Conservation (phyloP, 208 protist genomes). For the Wallacemonas sp. region DNA sequence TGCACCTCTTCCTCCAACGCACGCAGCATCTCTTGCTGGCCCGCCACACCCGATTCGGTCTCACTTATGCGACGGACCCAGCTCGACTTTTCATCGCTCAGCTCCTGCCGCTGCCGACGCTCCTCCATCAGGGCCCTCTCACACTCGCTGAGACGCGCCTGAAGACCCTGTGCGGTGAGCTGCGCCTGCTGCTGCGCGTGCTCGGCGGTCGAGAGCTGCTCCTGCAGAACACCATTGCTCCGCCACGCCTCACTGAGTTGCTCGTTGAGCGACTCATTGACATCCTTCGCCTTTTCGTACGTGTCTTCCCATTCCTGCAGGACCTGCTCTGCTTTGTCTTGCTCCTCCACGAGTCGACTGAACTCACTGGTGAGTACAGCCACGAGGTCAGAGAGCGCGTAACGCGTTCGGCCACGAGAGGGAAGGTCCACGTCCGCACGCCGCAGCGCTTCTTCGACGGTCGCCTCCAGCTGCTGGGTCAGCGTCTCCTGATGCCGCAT, state of each 20-base stretch:
- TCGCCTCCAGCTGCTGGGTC: slow-evolving; percentile 21
- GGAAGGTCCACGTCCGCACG: slow-evolving; percentile 25
- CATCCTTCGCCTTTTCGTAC: slow-evolving; percentile 70
- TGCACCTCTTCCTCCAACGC: slow-evolving; percentile 44
- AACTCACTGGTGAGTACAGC: slow-evolving; percentile 47
- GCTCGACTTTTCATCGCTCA: slow-evolving; percentile 46
- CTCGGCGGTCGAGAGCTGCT: slow-evolving; percentile 55
- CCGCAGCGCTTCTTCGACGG: slow-evolving; percentile 24
- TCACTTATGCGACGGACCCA: slow-evolving; percentile 14
- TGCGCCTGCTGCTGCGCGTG: slow-evolving; percentile 31
- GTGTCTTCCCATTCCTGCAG: slow-evolving; percentile 81
- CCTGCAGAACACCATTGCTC: slow-evolving; percentile 47
- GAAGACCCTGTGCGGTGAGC: slow-evolving; percentile 28
- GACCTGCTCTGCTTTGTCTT: slow-evolving; percentile 23
- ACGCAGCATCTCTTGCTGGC: slow-evolving; percentile 11
- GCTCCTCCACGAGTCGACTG: slow-evolving; percentile 9
- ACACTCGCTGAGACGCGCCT: slow-evolving; percentile 24
- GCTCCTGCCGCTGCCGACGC: slow-evolving; percentile 35
- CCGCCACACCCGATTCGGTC: slow-evolving; percentile 12
- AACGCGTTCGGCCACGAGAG: slow-evolving; percentile 10
- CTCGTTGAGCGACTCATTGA: slow-evolving; percentile 67
- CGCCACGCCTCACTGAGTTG: slow-evolving; percentile 67
- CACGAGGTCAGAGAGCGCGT: slow-evolving; percentile 37
- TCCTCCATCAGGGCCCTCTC: slow-evolving; percentile 33
- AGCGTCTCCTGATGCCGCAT: neutral